Conservation (phyloP, 768 basidiomycete species). For the Paxillus rubicundulus region DNA sequence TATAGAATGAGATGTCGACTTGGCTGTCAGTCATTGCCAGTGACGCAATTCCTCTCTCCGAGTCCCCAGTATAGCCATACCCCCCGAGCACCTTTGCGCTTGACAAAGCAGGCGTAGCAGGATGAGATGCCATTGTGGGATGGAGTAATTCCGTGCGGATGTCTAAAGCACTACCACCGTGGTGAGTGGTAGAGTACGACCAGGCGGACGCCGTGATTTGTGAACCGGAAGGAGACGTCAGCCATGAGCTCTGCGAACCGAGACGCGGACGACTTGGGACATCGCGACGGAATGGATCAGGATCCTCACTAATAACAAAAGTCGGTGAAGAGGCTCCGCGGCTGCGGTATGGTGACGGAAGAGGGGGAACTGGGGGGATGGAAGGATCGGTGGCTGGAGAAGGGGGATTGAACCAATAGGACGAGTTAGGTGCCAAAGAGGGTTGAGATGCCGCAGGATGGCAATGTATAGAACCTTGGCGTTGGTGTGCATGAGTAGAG, state of each 20-base stretch:
- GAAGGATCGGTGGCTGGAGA: constrained; percentile 40
- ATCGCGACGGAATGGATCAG: constrained; percentile 66
- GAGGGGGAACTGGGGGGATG: constrained; percentile 54
- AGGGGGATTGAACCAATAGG: constrained; percentile 59
- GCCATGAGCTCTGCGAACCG: constrained; percentile 72
- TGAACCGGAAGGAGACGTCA: constrained; percentile 61
- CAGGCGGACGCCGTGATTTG: constrained; percentile 60
- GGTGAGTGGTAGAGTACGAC: constrained; percentile 59
- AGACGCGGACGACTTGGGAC: constrained; percentile 48
- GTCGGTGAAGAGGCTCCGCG: constrained; percentile 45
- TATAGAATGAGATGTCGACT: constrained; percentile 54
- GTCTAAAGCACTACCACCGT: constrained; percentile 41
- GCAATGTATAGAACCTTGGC: constrained; percentile 12
- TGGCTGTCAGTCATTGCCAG: constrained; percentile 44
- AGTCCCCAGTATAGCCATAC: constrained; percentile 59
- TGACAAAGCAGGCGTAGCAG: constrained; percentile 52
- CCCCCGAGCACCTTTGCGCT: constrained; percentile 65
- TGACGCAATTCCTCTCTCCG: constrained; percentile 53
- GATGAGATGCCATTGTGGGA: constrained; percentile 39
- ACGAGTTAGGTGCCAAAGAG: constrained; percentile 47
- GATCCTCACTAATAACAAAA: constrained; percentile 41
- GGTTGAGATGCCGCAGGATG: constrained; percentile 26
- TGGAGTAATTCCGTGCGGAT: constrained; percentile 42
- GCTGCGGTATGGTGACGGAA: constrained; percentile 58
- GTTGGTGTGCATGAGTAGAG: constrained; percentile 57